A percentile compares a stretch with the other conserved stretches of the same genome.
Evolutionary conservation across 441 rosid genomes (phyloP).

Genomic region (Populus hybrid): DNA sequence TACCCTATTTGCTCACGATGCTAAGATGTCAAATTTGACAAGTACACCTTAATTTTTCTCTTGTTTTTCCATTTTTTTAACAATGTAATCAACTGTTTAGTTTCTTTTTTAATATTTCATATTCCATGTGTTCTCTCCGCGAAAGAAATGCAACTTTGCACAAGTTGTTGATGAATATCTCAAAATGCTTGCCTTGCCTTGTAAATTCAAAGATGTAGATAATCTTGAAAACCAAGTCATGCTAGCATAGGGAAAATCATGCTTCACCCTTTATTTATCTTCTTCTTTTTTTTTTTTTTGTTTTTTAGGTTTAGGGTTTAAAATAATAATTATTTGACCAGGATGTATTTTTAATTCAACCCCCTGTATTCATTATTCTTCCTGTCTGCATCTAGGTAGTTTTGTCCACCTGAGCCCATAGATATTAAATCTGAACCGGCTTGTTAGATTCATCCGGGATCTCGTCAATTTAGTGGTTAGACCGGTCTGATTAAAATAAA

Average conservation of each 20-base stretch:
- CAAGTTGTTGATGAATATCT: not conserved
- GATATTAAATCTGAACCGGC: conserved; percentile 4
- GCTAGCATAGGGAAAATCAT: not conserved
- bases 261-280: not conserved
- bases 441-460: not conserved
- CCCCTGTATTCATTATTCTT: not conserved
- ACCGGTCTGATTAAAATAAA: too few species aligned
- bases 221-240: not conserved
- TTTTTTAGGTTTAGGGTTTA: not conserved
- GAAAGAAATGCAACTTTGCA: not conserved
- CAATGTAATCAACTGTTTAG: not conserved
- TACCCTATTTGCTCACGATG: conserved; percentile 16
- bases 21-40: not conserved
- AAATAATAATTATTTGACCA: not conserved
- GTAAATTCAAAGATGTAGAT: not conserved
- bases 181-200: not conserved
- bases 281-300: too few species aligned
- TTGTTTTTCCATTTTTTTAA: not conserved
- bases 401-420: conserved; percentile 40
- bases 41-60: too few species aligned
- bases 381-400: conserved; percentile 36
- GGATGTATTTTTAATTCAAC: not conserved
- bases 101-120: too few species aligned
- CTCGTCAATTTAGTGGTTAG: too few species aligned
- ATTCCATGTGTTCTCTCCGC: not conserved